phyloP scores from a whole-genome alignment of 2,329 filamentous ascomycete genomes.

The Diaporthe sp. region DNA sequence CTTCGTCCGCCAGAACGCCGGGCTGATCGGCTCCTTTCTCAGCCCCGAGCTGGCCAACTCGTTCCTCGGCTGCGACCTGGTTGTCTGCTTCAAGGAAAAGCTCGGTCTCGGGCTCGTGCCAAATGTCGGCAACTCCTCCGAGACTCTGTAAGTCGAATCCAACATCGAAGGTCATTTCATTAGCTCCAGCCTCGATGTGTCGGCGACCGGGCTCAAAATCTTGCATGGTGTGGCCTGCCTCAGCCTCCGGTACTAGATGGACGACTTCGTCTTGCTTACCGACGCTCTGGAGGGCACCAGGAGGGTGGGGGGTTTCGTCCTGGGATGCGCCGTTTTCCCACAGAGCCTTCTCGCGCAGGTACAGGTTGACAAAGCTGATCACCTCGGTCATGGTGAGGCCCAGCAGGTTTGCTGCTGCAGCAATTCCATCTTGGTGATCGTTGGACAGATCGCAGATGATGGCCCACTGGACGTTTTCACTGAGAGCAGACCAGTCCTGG shows the following conservation, averaged over 20 bases:
- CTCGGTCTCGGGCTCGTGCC: background rate
- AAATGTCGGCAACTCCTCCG: background rate
- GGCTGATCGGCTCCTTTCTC: background rate
- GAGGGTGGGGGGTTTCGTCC: background rate
- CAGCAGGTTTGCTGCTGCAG: constrained; percentile 26
- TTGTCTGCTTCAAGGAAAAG: background rate
- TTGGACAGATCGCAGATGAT: constrained; percentile 37
- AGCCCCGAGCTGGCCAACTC: background rate
- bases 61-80: background rate
- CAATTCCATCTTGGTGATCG: constrained; percentile 30
- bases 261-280: background rate
- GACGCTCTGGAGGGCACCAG: background rate
- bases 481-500: constrained; percentile 37
- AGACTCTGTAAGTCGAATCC: background rate
- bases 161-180: background rate
- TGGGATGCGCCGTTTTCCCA: background rate
- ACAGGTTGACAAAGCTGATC: constrained; percentile 32
- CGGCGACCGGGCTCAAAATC: background rate
- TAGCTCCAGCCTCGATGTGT: background rate
- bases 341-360: constrained; percentile 31
- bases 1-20: background rate
- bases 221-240: background rate
- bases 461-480: constrained; percentile 38
- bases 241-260: background rate
- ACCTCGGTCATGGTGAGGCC: constrained; percentile 34